Conservation (phyloP, 768 basidiomycete genomes). For the Leccinum broughii region DNA sequence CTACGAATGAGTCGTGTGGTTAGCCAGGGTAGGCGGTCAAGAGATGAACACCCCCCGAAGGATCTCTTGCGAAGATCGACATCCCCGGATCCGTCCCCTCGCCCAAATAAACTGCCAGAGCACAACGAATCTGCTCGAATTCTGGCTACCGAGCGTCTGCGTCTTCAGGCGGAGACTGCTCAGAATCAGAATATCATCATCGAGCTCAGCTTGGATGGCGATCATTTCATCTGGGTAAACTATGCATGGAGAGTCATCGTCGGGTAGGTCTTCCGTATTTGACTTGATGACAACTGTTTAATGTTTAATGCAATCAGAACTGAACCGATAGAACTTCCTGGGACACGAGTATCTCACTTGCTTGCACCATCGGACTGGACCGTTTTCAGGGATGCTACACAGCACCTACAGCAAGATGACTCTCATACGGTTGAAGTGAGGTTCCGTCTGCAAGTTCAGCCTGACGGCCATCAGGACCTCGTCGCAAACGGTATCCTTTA, state of each 20-base stretch:
- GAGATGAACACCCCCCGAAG: constrained; percentile 58
- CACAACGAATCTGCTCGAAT: constrained; percentile 75
- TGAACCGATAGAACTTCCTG: constrained; percentile 76
- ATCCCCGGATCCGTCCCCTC: constrained; percentile 37
- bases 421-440: constrained; percentile 91
- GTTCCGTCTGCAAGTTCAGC: constrained; percentile 81
- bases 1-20: constrained; percentile 50
- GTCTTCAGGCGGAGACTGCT: constrained; percentile 89
- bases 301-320: constrained; percentile 49
- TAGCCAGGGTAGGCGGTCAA: constrained; percentile 52
- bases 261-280: constrained; percentile 54
- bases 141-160: constrained; percentile 85
- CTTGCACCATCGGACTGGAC: constrained; percentile 77
- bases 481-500: constrained; percentile 52
- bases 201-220: constrained; percentile 91
- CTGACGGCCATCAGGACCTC: constrained; percentile 56
- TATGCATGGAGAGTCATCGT: constrained; percentile 93
- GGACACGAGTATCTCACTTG: constrained; percentile 77
- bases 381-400: constrained; percentile 85
- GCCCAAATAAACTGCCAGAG: constrained; percentile 52
- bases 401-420: constrained; percentile 84
- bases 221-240: constrained; percentile 94
- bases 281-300: constrained; percentile 1
- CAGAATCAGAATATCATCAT: constrained; percentile 96
- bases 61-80: constrained; percentile 41